phyloP scores from a whole-genome alignment of 345 rosid species.

The Psidium friedrichsthalianum region DNA sequence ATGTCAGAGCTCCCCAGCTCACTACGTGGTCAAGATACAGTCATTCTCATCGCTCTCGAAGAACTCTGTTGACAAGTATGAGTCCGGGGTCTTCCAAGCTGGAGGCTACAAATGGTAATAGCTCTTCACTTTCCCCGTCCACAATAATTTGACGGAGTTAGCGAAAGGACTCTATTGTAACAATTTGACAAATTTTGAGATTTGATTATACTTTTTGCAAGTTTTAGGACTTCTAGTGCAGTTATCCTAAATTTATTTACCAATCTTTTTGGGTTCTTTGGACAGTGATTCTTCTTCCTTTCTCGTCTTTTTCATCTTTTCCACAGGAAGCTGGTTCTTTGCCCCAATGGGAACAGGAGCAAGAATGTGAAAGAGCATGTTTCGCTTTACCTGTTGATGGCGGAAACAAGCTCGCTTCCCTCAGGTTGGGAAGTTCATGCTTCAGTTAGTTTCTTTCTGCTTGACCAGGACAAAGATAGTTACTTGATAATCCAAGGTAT shows the following conservation, averaged over 20 bases:
- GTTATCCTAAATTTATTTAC: neutral
- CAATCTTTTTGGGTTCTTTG: neutral
- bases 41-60: slow-evolving; percentile 33
- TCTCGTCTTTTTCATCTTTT: neutral
- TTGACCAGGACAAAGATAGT: slow-evolving; percentile 26
- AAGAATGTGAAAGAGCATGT: slow-evolving; percentile 38
- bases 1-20: slow-evolving; percentile 41
- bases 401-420: slow-evolving; percentile 24
- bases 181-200: no score
- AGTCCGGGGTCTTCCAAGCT: slow-evolving; percentile 53
- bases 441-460: slow-evolving; percentile 33
- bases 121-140: neutral
- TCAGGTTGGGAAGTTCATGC: slow-evolving; percentile 44
- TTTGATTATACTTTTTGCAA: no score
- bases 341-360: slow-evolving; percentile 57
- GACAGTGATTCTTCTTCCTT: neutral
- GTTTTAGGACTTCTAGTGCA: no score
- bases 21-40: slow-evolving; percentile 41
- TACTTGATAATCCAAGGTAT: slow-evolving; percentile 27
- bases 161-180: no score
- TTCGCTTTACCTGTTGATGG: slow-evolving; percentile 42
- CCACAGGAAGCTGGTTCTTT: slow-evolving; percentile 44
- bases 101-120: slow-evolving; percentile 63
- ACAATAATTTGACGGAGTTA: no score
- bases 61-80: slow-evolving; percentile 37